phyloP scores from a whole-genome alignment of 225 moss, liverwort and hornwort genomes.

The Anthoceros angustus region DNA sequence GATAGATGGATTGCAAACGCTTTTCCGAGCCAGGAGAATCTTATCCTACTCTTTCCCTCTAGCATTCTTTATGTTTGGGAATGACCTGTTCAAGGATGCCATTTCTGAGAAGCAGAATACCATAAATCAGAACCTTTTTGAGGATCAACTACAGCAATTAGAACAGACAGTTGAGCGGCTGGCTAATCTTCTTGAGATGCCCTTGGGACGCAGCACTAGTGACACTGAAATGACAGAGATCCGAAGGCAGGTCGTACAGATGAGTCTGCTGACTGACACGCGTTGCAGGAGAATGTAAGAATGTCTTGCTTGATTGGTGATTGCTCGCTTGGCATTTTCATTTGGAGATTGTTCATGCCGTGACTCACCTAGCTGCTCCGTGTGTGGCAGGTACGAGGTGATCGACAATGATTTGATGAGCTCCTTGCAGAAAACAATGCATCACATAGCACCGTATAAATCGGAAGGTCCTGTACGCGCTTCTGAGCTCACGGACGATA shows the following conservation, averaged over 20 bases:
- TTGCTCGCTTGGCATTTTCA: neutral
- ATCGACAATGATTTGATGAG: constrained; percentile 92
- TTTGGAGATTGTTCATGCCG: neutral
- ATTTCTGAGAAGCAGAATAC: constrained; percentile 71
- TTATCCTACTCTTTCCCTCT: constrained; percentile 89
- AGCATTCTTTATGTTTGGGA: too few relatives aligned
- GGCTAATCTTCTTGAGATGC: constrained; percentile 79
- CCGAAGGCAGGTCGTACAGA: constrained; percentile 86
- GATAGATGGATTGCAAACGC: constrained; percentile 75
- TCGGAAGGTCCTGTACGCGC: constrained; percentile 84
- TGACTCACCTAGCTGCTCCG: neutral
- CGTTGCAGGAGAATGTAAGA: constrained; percentile 91
- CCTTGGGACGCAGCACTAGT: constrained; percentile 50
- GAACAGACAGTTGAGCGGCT: constrained; percentile 92
- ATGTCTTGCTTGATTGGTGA: neutral
- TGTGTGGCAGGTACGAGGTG: constrained; percentile 70
- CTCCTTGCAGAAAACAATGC: constrained; percentile 85
- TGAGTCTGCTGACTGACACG: constrained; percentile 79
- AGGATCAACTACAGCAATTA: constrained; percentile 91
- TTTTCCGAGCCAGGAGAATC: constrained; percentile 76
- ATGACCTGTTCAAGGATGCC: too few relatives aligned
- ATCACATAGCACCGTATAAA: constrained; percentile 95
- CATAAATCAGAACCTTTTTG: constrained; percentile 92
- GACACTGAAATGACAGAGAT: constrained; percentile 62
- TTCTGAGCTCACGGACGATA: constrained; percentile 63